These are phyloP conservation scores for Aspergillus neotritici DNA, from an alignment of 2,329 filamentous ascomycete genomes.

Conservation along the genomic window DNA sequence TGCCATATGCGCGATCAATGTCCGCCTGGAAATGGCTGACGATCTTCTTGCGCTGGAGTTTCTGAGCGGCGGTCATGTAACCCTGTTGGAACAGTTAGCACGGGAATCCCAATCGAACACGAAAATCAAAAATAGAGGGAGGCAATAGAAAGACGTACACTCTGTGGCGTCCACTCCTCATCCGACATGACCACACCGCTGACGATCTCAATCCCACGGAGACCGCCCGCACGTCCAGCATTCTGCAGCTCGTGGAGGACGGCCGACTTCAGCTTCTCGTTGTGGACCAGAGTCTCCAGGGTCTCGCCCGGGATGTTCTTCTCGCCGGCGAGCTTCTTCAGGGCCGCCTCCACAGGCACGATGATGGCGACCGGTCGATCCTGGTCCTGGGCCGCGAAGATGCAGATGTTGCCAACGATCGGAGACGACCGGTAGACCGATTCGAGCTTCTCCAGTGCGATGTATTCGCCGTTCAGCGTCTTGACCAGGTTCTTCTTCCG, in stretches of 20 bases:
- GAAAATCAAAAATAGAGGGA: neutral
- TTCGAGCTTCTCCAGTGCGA: slow-evolving; percentile 93
- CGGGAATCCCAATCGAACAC: neutral
- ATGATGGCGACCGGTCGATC: slow-evolving; percentile 79
- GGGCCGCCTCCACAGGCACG: slow-evolving; percentile 52
- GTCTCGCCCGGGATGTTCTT: slow-evolving; percentile 59
- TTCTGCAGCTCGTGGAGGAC: slow-evolving; percentile 39
- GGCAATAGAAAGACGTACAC: slow-evolving; percentile 26
- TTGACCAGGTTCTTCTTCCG: slow-evolving; percentile 98
- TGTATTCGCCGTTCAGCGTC: slow-evolving; percentile 91
- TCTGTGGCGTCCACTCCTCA: slow-evolving; percentile 43
- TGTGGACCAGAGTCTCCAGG: slow-evolving; percentile 61
- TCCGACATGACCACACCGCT: slow-evolving; percentile 42
- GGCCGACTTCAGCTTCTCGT: slow-evolving; percentile 38
- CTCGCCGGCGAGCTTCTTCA: slow-evolving; percentile 52
- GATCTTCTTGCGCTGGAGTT: slow-evolving; percentile 65
- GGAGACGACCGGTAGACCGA: slow-evolving; percentile 76
- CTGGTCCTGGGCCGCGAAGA: slow-evolving; percentile 71
- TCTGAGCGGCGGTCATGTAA: slow-evolving; percentile 64
- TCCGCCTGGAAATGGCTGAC: slow-evolving; percentile 57
- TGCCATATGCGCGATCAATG: slow-evolving; percentile 56
- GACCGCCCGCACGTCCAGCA: slow-evolving; percentile 31
- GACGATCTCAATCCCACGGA: slow-evolving; percentile 40
- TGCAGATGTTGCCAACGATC: slow-evolving; percentile 80
- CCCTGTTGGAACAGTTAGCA: slow-evolving; percentile 43